phyloP scores from a whole-genome alignment of 2,329 filamentous ascomycete species.

The Neopestalotiopsis rosae region DNA sequence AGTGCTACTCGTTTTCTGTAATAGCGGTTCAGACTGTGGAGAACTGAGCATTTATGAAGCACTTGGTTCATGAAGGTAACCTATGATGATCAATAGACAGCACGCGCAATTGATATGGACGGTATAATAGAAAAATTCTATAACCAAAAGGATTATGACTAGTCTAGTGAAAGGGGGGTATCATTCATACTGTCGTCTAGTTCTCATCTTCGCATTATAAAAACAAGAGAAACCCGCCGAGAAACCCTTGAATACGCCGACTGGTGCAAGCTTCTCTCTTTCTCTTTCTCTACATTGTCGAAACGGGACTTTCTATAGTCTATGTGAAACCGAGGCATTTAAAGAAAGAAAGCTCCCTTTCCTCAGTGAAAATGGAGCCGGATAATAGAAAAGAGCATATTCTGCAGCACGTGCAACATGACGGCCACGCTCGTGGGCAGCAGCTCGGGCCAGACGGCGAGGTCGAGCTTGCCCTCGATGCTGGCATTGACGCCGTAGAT shows the following conservation, averaged over 20 bases:
- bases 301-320: too few species aligned
- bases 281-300: background rate
- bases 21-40: too few species aligned
- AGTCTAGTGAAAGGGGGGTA: constrained; percentile 31
- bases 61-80: too few species aligned
- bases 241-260: background rate
- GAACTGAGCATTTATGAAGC: too few species aligned
- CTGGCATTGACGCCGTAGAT: constrained; percentile 68
- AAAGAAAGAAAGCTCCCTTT: too few species aligned
- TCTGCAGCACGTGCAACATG: constrained; percentile 72
- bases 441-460: constrained; percentile 70
- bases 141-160: constrained; percentile 25
- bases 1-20: too few species aligned
- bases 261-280: background rate
- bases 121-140: constrained; percentile 22
- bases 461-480: constrained; percentile 67
- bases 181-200: constrained; percentile 32
- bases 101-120: too few species aligned
- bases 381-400: constrained; percentile 75
- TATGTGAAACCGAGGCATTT: too few species aligned
- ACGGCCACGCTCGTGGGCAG: constrained; percentile 70
- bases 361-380: constrained; percentile 59
- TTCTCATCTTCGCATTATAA: background rate
- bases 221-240: background rate
- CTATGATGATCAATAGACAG: too few species aligned